phyloP scores from a whole-genome alignment of 2,329 filamentous ascomycete species.

The Cladophialophora chaetospira region DNA sequence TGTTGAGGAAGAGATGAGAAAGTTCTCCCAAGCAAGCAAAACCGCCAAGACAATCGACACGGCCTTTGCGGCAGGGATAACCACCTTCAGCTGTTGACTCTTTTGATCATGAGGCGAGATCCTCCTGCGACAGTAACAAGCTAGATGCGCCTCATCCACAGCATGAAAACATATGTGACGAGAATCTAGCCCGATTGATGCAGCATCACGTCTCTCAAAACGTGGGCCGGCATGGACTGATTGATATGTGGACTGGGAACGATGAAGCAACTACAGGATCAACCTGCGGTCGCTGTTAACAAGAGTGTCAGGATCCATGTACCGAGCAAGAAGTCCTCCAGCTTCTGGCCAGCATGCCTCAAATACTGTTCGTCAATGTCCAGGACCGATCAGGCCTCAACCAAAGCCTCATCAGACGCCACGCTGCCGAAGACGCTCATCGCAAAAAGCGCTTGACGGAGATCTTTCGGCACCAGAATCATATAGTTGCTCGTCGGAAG shows the following conservation, averaged over 20 bases:
- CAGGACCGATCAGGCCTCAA: constrained; percentile 13
- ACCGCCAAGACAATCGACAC: too few relatives aligned
- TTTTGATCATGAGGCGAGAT: too few relatives aligned
- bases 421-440: constrained; percentile 11
- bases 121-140: too few relatives aligned
- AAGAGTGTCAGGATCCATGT: background rate
- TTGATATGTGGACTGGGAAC: background rate
- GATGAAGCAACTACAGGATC: background rate
- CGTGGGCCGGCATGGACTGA: background rate
- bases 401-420: constrained; percentile 4
- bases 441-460: constrained; percentile 9
- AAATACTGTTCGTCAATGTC: constrained; percentile 21
- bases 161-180: too few relatives aligned
- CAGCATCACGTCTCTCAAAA: background rate
- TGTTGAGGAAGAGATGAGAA: too few relatives aligned
- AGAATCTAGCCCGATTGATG: background rate
- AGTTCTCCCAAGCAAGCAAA: too few relatives aligned
- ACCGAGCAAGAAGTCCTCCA: background rate
- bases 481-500: background rate
- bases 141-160: too few relatives aligned
- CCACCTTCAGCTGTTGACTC: too few relatives aligned
- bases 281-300: background rate
- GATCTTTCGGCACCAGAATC: constrained; percentile 3
- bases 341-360: constrained; percentile 6
- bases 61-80: too few relatives aligned